Evolutionary conservation across 352 stramenopile species (phyloP).

Genomic region (Globisporangium echinulatum): DNA sequence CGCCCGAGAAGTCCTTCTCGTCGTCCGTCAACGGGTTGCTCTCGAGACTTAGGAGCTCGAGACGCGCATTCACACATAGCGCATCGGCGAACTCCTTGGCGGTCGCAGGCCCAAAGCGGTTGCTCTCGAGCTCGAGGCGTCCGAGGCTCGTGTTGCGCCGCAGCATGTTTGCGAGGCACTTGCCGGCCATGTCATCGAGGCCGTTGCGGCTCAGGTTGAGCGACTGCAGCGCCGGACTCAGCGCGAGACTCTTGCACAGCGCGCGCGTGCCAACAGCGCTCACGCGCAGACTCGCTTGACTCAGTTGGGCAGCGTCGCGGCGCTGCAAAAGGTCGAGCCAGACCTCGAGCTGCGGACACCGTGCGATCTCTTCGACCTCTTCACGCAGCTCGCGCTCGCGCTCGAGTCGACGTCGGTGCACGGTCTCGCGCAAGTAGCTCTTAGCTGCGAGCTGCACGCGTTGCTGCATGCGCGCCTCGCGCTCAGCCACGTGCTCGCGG

Average conservation of each 20-base stretch:
- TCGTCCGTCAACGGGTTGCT: constrained; percentile 76
- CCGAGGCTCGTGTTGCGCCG: constrained; percentile 54
- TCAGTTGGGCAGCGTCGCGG: constrained; percentile 24
- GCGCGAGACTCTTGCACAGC: constrained; percentile 61
- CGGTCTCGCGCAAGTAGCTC: constrained; percentile 69
- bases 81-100: constrained; percentile 51
- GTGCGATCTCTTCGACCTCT: constrained; percentile 66
- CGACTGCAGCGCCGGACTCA: constrained; percentile 59
- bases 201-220: constrained; percentile 62
- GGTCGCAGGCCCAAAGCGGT: constrained; percentile 43
- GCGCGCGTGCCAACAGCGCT: constrained; percentile 44
- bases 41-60: constrained; percentile 61
- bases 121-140: constrained; percentile 65
- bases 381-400: constrained; percentile 64
- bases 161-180: constrained; percentile 51
- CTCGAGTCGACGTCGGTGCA: constrained; percentile 60
- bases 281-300: constrained; percentile 48
- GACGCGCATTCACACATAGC: constrained; percentile 40
- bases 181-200: constrained; percentile 59
- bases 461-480: constrained; percentile 53
- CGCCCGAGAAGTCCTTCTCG: constrained; percentile 66
- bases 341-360: constrained; percentile 61
- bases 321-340: constrained; percentile 59
- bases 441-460: constrained; percentile 66
- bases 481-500: constrained; percentile 58